Evolutionary conservation across 495 filamentous ascomycete species (phyloP).

Genomic region (Wilcoxina mikolae): DNA sequence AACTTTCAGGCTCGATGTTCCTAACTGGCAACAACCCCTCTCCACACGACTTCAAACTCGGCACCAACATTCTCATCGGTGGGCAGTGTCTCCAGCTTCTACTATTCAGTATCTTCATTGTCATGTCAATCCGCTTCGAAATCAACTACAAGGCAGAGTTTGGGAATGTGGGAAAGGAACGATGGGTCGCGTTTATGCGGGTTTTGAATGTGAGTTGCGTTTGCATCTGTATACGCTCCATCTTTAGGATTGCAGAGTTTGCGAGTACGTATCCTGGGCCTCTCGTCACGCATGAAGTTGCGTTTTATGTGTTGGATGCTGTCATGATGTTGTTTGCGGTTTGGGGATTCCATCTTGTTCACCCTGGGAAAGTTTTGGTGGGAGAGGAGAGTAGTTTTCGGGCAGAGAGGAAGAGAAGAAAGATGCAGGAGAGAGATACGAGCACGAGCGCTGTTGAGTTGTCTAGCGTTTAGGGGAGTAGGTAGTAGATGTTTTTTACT

Average conservation of each 20-base stretch:
- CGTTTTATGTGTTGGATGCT: constrained; percentile 42
- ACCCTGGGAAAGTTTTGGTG: constrained; percentile 40
- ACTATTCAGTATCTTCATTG: constrained; percentile 38
- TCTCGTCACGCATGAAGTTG: constrained; percentile 39
- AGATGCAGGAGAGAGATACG: constrained; percentile 23
- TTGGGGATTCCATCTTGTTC: constrained; percentile 34
- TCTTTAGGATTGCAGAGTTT: constrained; percentile 46
- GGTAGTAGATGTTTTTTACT: too few species aligned
- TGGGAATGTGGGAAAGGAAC: constrained; percentile 14
- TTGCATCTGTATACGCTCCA: constrained; percentile 39
- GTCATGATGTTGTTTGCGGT: constrained; percentile 43
- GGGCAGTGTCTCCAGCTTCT: constrained; percentile 43
- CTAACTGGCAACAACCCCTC: constrained; percentile 19
- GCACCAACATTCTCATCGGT: constrained; percentile 45
- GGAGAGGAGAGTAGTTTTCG: constrained; percentile 30
- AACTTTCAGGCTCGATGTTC: constrained; percentile 40
- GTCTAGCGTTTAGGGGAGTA: too few species aligned
- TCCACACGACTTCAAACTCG: constrained; percentile 28
- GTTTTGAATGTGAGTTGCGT: constrained; percentile 37
- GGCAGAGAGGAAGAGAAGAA: constrained; percentile 18
- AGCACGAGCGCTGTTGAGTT: too few species aligned
- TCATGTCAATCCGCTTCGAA: constrained; percentile 37
- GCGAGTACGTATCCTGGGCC: constrained; percentile 28
- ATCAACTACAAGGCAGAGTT: constrained; percentile 37
- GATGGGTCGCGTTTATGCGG: constrained; percentile 36